phyloP scores from a whole-genome alignment of 2,329 filamentous ascomycete species.

The Neocucurbitaria cava region DNA sequence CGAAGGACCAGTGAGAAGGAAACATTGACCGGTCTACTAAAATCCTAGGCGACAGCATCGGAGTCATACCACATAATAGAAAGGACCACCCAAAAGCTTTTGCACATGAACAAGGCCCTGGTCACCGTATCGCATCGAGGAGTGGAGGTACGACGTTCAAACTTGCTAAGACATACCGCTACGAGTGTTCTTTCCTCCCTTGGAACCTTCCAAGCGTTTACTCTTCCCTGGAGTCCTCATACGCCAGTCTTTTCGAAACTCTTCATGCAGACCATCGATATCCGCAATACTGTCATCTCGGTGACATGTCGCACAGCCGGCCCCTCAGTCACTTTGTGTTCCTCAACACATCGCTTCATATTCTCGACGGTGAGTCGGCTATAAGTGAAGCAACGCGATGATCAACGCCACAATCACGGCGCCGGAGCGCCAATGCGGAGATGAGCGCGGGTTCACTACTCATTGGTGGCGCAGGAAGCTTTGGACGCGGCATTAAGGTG shows the following conservation, averaged over 20 bases:
- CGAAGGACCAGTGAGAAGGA: not conserved
- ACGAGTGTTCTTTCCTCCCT: not conserved
- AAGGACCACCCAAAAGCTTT: not conserved
- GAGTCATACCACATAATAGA: not conserved
- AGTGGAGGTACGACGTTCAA: not conserved
- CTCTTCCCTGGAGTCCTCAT: not conserved
- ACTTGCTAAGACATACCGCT: not conserved
- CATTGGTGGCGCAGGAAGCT: not conserved
- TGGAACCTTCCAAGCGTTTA: too few relatives aligned
- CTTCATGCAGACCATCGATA: not conserved
- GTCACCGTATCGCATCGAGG: not conserved
- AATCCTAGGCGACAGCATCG: not conserved
- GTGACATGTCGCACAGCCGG: not conserved
- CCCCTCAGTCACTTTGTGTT: not conserved
- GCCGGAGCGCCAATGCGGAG: not conserved
- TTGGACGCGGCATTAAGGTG: not conserved
- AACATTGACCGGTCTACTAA: not conserved
- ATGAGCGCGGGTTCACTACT: not conserved
- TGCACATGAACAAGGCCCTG: not conserved
- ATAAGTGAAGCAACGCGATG: not conserved
- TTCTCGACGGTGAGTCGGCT: not conserved
- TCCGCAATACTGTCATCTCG: not conserved
- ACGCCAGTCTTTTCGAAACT: not conserved
- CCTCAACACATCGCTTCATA: not conserved
- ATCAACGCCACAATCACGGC: not conserved